These are phyloP conservation scores for Suhomyces atakaporum DNA, from an alignment of 1,139 yeast genomes.

Conservation along the genomic window DNA sequence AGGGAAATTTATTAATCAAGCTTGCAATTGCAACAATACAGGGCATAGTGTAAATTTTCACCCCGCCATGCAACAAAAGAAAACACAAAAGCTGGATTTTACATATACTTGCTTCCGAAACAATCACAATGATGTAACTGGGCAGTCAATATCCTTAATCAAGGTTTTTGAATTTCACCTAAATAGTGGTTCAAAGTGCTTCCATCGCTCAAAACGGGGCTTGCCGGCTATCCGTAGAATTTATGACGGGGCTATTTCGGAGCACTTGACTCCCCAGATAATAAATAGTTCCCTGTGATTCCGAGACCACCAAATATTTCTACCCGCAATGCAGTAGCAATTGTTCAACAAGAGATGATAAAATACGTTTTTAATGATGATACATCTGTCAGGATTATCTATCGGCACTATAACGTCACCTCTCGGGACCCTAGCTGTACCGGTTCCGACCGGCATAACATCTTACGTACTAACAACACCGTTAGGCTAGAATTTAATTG, in stretches of 20 bases:
- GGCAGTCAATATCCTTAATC: no score
- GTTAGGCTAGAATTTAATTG: no score
- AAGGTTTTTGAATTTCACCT: not conserved
- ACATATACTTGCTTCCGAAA: not conserved
- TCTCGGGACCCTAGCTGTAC: no score
- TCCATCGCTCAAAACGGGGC: not conserved
- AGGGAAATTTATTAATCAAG: not conserved
- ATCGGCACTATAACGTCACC: no score
- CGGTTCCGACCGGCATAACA: no score
- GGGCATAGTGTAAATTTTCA: not conserved
- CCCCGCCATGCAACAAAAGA: not conserved
- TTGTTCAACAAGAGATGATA: no score
- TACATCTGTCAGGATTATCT: no score
- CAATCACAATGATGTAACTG: not conserved
- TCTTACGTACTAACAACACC: no score
- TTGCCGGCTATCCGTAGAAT: not conserved
- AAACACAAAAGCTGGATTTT: not conserved
- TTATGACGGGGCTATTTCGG: not conserved
- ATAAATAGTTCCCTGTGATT: not conserved
- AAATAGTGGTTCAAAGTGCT: not conserved
- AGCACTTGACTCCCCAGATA: not conserved
- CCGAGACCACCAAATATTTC: no score
- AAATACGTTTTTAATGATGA: no score
- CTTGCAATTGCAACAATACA: slow-evolving; percentile 1
- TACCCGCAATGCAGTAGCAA: not conserved